These are phyloP conservation scores for Entomophthora muscae DNA, from an alignment of 371 early-diverging fungal genomes.

Conservation along the genomic window DNA sequence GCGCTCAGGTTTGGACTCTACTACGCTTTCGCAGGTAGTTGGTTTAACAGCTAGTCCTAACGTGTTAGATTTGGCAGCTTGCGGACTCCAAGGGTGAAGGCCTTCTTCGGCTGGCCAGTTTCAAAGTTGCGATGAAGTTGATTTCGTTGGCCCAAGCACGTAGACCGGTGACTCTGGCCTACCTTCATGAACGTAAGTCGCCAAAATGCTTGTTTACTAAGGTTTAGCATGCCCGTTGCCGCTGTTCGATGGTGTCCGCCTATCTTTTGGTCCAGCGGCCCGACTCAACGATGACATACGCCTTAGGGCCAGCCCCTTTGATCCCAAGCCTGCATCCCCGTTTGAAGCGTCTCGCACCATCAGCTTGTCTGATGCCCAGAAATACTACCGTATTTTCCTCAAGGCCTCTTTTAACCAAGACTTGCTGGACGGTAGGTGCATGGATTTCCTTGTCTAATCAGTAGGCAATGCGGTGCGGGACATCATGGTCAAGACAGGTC, in stretches of 20 bases:
- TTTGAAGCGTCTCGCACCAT: constrained; percentile 1
- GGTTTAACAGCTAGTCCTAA: background rate
- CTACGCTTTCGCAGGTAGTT: constrained; percentile 41
- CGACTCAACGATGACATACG: background rate
- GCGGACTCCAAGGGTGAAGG: constrained; percentile 64
- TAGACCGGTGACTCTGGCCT: constrained; percentile 24
- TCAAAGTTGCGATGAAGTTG: constrained; percentile 64
- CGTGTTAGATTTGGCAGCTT: constrained; percentile 59
- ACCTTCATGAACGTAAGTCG: constrained; percentile 21
- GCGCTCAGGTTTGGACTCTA: constrained; percentile 48
- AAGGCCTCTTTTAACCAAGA: constrained; percentile 6
- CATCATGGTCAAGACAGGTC: constrained; percentile 18
- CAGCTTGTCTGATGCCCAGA: constrained; percentile 1
- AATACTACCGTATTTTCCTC: constrained; percentile 5
- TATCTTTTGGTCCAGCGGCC: constrained; percentile 5
- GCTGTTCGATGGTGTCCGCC: background rate
- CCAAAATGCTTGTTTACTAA: background rate
- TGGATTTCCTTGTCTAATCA: background rate
- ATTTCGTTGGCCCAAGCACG: constrained; percentile 76
- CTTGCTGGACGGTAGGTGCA: background rate
- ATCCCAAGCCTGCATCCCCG: background rate
- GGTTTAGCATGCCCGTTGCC: background rate
- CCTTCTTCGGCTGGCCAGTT: constrained; percentile 44
- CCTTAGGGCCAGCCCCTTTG: background rate
- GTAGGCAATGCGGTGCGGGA: constrained; percentile 17